These are phyloP conservation scores for Boletus tylopilopsis DNA, from an alignment of 768 basidiomycete genomes.

Conservation along the genomic window DNA sequence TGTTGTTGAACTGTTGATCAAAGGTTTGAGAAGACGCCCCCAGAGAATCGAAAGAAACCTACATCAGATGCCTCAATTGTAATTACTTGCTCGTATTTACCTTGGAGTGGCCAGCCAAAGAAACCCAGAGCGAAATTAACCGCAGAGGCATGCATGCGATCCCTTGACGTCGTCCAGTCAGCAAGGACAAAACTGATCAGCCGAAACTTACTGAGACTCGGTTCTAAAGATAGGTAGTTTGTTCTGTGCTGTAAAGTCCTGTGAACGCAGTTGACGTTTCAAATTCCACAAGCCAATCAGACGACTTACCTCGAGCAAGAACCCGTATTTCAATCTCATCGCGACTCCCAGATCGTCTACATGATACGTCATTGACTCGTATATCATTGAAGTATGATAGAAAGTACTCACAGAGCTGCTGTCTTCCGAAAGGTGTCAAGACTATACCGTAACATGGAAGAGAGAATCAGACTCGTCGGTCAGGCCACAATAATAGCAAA, in stretches of 20 bases:
- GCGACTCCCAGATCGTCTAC: constrained; percentile 66
- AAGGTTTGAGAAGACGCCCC: background rate
- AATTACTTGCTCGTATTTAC: constrained; percentile 72
- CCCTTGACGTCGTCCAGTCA: constrained; percentile 38
- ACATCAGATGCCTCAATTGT: constrained; percentile 64
- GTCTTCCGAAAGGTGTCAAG: constrained; percentile 86
- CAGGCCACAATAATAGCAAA: background rate
- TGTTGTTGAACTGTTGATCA: constrained; percentile 64
- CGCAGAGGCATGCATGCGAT: constrained; percentile 69
- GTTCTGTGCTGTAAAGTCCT: constrained; percentile 58
- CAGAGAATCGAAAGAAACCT: constrained; percentile 26
- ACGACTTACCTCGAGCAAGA: constrained; percentile 52
- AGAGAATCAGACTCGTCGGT: background rate
- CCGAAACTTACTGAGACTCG: constrained; percentile 53
- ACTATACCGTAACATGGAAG: constrained; percentile 36
- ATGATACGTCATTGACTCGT: background rate
- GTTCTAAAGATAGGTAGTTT: constrained; percentile 77
- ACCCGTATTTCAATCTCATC: constrained; percentile 75
- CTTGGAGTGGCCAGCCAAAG: constrained; percentile 70
- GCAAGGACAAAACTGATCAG: background rate
- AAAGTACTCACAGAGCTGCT: constrained; percentile 66
- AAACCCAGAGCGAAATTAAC: constrained; percentile 71
- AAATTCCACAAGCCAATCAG: constrained; percentile 1
- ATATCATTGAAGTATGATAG: background rate
- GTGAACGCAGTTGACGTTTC: constrained; percentile 23